Conservation (phyloP, 2,329 filamentous ascomycete species). For the Colletotrichum sp. region DNA sequence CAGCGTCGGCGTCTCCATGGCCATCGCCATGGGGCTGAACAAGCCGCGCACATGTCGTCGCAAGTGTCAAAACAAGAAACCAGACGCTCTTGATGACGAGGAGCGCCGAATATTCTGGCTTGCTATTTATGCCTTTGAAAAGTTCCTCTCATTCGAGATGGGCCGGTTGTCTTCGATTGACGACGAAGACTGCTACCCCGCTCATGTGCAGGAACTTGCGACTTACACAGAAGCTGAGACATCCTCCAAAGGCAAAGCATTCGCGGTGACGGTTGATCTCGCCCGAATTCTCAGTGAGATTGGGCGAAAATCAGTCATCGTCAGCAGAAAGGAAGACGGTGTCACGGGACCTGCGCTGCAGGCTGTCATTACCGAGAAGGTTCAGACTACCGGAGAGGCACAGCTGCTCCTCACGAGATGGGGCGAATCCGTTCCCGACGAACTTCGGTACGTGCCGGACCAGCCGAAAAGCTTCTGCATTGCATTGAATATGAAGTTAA, state of each 20-base stretch:
- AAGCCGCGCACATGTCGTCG: background rate
- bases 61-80: background rate
- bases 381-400: constrained; percentile 10
- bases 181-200: constrained; percentile 4
- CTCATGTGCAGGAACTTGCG: background rate
- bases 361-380: constrained; percentile 7
- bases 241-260: background rate
- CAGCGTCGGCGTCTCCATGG: constrained; percentile 26
- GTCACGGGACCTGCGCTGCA: background rate
- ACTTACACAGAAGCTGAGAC: background rate
- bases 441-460: background rate
- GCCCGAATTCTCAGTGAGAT: constrained; percentile 12
- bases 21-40: constrained; percentile 29
- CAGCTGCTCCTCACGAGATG: constrained; percentile 9
- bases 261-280: background rate
- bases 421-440: constrained; percentile 13
- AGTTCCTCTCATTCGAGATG: constrained; percentile 11
- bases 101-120: constrained; percentile 3
- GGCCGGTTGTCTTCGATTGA: constrained; percentile 8
- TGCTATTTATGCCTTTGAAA: constrained; percentile 1
- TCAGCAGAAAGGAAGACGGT: constrained; percentile 4
- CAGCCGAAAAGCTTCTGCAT: background rate
- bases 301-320: background rate
- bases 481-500: background rate
- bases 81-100: background rate